Base-by-base conservation (phyloP, 148 eudicot species). In the Nyssa sinensis region DNA sequence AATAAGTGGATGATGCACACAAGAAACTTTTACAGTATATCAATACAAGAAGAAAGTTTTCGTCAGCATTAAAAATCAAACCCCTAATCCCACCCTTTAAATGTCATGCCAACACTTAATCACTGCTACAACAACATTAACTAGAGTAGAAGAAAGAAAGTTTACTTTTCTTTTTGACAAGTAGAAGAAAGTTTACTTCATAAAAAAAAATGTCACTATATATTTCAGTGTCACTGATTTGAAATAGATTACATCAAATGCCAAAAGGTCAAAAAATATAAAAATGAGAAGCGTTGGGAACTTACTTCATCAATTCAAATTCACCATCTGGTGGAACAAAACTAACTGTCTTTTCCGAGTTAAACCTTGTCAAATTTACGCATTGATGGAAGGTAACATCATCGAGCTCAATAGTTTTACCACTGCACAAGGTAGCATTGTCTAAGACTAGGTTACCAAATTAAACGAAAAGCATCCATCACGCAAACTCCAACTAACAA, bases 301-400 rank as follows among this genome's bases (percentile, higher is more conserved):
- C 91, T 88, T 91, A 95, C 99, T 95, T 95, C 99, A 95, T 95
- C 79, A 95, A 82, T 80, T 95, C 97, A 82, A 95, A 92, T 95
- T 95, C 99, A 84, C 99, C 99, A 88, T 95, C 99, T 49, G 99
- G 99, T 62, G 99, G 99, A 73, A 95, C 99, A 79, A 95, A 95
- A 77, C 99, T 95, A 76, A 95, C 99, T 14, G 99, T 95, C 90
- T 92, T 95, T 79, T 92, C 99, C 12, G 99, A 89, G 86, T 95
- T 95, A 80, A 95, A 95, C 77, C 99, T 92, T 30, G 99, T 95
- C 84, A 95, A 84, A 82, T 95, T 95, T 68, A 95, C 99, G 75
- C 99, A 95, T 77, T 92, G 99, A 80, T 95, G 98, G 84, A 95
- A 95, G 71, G 99, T 95, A 61, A 95, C 99, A 85, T 95, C 99